Base-by-base conservation (phyloP, 371 early-diverging fungal genomes). In the Circinella umbellata region DNA sequence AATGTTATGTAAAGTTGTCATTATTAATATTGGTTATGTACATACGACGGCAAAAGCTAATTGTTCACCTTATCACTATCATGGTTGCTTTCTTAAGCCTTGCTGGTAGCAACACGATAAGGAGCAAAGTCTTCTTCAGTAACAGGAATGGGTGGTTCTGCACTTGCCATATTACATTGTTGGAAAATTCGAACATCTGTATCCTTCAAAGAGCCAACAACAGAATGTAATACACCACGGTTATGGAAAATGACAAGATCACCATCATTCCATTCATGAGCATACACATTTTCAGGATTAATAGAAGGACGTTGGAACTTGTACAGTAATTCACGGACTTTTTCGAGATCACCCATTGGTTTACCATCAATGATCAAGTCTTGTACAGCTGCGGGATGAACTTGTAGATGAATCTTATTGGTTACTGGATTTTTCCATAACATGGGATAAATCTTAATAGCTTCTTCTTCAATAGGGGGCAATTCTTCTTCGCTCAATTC, bases 341-440 rank as follows among this genome's bases (percentile, higher is more conserved):
- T 81, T 63, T 77, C 68, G 27, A 84, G 67, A 51, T 84, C 84
- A 36, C 80, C 80, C 60, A 84, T 69, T 7, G 80, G 77, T 48
- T 84, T 81, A 13, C 84, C 84, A 72, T 84, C 84, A 67, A 81
- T 84, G 61, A 84, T 84, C 18, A 84, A 69, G 55, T 84, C 84
- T 61, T 84, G 69, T 1, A 80, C 80, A 6, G 81, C 84, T 10
- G 79, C 71, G 6, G 84, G 84, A 53, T 84, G 84, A 0, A 84
- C 81, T 71, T 84, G 84, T 8, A 84, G 60, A 61, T 84, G 84
- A 69, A 84, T 81, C 60, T 84, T 84, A 60, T 72, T 68, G 0
- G 84, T 84, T 11, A 84, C 82, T 51, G 84, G 84, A 17, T 84
- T 84, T 55, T 81, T 84, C 84, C 84, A 84, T 35, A 84, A 67